phyloP scores from a whole-genome alignment of 371 early-diverging fungal species.

The Thermomucor indicae-seudaticae region DNA sequence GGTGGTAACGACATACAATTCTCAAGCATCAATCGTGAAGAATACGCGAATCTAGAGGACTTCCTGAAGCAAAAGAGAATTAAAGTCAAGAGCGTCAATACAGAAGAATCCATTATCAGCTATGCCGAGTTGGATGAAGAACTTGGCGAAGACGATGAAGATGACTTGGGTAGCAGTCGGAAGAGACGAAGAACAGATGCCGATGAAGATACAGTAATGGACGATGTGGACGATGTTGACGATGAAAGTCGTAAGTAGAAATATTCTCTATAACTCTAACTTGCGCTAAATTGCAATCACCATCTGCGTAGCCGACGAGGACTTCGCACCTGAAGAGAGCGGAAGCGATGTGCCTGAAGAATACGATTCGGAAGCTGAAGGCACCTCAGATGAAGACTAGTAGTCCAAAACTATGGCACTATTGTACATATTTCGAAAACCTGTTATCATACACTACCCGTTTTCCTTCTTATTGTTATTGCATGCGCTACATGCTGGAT shows the following conservation, averaged over 20 bases:
- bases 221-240: constrained; percentile 50
- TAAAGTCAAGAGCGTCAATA: constrained; percentile 73
- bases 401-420: background rate
- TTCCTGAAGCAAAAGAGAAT: constrained; percentile 82
- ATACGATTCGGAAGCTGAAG: constrained; percentile 74
- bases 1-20: constrained; percentile 77
- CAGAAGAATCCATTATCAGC: constrained; percentile 55
- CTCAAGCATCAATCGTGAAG: constrained; percentile 88
- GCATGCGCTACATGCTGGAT: no score
- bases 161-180: constrained; percentile 31
- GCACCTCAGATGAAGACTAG: constrained; percentile 29
- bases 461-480: no score
- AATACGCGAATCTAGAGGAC: constrained; percentile 76
- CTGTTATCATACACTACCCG: no score
- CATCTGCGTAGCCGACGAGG: constrained; percentile 71
- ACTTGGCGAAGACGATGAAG: constrained; percentile 31
- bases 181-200: constrained; percentile 45
- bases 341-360: constrained; percentile 91
- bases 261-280: background rate
- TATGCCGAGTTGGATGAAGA: constrained; percentile 66
- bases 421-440: no score
- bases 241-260: constrained; percentile 65
- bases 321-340: constrained; percentile 80
- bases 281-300: constrained; percentile 7
- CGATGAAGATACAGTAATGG: constrained; percentile 18